Percentiles rank a stretch among this genome's conserved stretches.
These are phyloP conservation scores for Kwoniella sp. DNA, from an alignment of 768 basidiomycete genomes.

Conservation along the genomic window DNA sequence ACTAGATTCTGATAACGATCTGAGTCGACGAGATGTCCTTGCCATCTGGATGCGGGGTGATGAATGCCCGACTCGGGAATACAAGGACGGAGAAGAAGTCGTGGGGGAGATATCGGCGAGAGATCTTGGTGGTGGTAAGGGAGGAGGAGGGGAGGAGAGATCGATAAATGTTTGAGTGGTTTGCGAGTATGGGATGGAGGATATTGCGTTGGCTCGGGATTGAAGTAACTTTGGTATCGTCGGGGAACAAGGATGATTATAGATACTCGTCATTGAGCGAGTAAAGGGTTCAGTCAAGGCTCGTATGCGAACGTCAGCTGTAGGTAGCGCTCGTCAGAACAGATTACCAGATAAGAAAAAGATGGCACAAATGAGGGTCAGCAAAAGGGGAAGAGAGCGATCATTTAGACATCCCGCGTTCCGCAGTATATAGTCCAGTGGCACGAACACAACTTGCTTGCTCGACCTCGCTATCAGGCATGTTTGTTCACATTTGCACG, in stretches of 20 bases:
- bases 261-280: neutral
- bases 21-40: conserved; percentile 2
- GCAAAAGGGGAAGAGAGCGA: neutral
- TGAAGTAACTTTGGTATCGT: conserved; percentile 19
- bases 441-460: neutral
- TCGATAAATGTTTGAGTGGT: conserved; percentile 13
- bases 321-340: neutral
- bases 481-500: neutral
- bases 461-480: neutral
- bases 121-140: conserved; percentile 9
- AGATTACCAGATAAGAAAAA: neutral
- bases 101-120: conserved; percentile 17
- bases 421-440: neutral
- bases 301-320: no score
- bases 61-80: conserved; percentile 24
- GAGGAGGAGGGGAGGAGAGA: conserved; percentile 10
- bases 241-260: conserved; percentile 5
- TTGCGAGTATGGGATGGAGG: conserved; percentile 14
- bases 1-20: conserved; percentile 12
- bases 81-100: conserved; percentile 34
- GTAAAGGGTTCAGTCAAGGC: no score
- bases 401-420: neutral
- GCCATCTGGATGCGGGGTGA: conserved; percentile 12
- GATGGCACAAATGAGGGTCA: neutral
- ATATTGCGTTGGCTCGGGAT: conserved; percentile 9